phyloP scores from a whole-genome alignment of 1,284 basidiomycete genomes.

The Boletus sp. region DNA sequence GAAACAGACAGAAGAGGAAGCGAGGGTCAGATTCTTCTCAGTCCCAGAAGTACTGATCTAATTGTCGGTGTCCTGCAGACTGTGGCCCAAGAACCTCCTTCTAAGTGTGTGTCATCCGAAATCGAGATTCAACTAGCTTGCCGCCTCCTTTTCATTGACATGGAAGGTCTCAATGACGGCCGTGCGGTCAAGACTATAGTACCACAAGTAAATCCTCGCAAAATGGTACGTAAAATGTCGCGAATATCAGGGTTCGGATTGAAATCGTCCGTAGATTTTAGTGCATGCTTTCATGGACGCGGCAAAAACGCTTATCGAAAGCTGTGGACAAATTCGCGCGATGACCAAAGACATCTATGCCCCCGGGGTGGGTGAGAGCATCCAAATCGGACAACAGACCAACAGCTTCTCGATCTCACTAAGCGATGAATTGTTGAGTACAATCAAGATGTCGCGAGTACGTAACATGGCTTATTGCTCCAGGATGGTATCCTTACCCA shows the following conservation, averaged over 20 bases:
- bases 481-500: slow-evolving; percentile 1
- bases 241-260: slow-evolving; percentile 5
- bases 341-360: slow-evolving; percentile 91
- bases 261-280: slow-evolving; percentile 61
- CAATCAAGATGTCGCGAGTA: slow-evolving; percentile 86
- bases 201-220: slow-evolving; percentile 93
- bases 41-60: not conserved
- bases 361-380: slow-evolving; percentile 66
- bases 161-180: slow-evolving; percentile 95
- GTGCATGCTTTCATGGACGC: slow-evolving; percentile 73
- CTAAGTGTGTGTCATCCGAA: slow-evolving; percentile 80
- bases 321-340: slow-evolving; percentile 75
- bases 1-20: slow-evolving; percentile 75
- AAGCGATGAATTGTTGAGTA: slow-evolving; percentile 80
- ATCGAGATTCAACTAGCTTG: slow-evolving; percentile 80
- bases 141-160: slow-evolving; percentile 85
- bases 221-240: slow-evolving; percentile 58
- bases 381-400: slow-evolving; percentile 94
- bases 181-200: slow-evolving; percentile 96
- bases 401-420: slow-evolving; percentile 92
- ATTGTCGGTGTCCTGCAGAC: slow-evolving; percentile 41
- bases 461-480: slow-evolving; percentile 26
- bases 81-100: slow-evolving; percentile 78
- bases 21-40: slow-evolving; percentile 43
- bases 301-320: slow-evolving; percentile 70